Conservation (phyloP, 2,329 filamentous ascomycete species). For the Chrysoporthe deuterocubensis region DNA sequence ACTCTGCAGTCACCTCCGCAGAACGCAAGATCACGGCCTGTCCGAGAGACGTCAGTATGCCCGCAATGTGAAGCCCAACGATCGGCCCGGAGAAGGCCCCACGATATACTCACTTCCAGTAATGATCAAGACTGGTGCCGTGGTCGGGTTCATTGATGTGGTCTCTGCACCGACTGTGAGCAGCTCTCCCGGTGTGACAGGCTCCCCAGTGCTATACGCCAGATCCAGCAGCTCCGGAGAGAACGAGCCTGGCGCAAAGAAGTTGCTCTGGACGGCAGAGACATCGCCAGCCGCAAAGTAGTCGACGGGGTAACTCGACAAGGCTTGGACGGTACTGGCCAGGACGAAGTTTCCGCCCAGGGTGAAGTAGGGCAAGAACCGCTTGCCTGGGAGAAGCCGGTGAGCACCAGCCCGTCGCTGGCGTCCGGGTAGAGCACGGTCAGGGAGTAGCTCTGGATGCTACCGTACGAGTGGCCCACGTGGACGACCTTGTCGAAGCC, state of each 20-base stretch:
- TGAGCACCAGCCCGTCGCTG: slow-evolving; percentile 63
- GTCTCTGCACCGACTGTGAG: slow-evolving; percentile 54
- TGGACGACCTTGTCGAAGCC: slow-evolving; percentile 54
- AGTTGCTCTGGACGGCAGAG: slow-evolving; percentile 55
- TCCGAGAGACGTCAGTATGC: not conserved
- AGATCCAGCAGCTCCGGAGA: slow-evolving; percentile 55
- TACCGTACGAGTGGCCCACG: slow-evolving; percentile 68
- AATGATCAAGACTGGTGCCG: slow-evolving; percentile 61
- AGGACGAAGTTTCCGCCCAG: slow-evolving; percentile 53
- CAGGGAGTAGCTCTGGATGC: slow-evolving; percentile 59
- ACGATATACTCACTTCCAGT: slow-evolving; percentile 51
- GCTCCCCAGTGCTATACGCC: slow-evolving; percentile 54
- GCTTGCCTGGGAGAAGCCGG: slow-evolving; percentile 58
- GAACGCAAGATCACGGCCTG: slow-evolving; percentile 56
- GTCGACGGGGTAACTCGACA: slow-evolving; percentile 48
- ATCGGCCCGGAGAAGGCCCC: not conserved
- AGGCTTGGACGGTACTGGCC: slow-evolving; percentile 40
- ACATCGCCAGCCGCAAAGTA: slow-evolving; percentile 56
- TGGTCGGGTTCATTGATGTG: slow-evolving; percentile 43
- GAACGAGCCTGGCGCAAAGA: slow-evolving; percentile 57
- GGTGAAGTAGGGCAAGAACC: slow-evolving; percentile 49
- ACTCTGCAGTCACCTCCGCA: slow-evolving; percentile 64
- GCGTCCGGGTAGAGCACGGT: slow-evolving; percentile 55
- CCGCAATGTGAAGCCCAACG: not conserved
- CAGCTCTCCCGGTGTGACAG: slow-evolving; percentile 61